Conservation (phyloP, 805 yeast species). For the Barnettozyma pratensis region DNA sequence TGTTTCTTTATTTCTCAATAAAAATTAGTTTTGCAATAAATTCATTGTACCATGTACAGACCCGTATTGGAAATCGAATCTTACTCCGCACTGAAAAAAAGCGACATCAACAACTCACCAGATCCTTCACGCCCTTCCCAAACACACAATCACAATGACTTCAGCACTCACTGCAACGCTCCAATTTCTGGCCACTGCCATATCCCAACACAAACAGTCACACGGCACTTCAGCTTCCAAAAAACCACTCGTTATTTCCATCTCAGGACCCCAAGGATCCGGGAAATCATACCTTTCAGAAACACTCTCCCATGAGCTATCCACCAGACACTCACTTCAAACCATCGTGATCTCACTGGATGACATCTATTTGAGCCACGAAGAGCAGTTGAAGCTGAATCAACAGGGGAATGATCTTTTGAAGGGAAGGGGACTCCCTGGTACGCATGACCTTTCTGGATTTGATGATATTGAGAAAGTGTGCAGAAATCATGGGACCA, state of each 20-base stretch:
- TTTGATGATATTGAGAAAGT: constrained; percentile 1
- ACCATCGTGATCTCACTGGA: constrained; percentile 67
- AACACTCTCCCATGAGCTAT: constrained; percentile 34
- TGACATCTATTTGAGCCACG: constrained; percentile 73
- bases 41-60: too few relatives aligned
- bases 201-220: neutral
- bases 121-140: too few relatives aligned
- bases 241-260: constrained; percentile 37
- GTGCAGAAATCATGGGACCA: constrained; percentile 18
- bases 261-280: constrained; percentile 64
- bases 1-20: too few relatives aligned
- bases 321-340: constrained; percentile 27
- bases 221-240: constrained; percentile 21
- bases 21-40: too few relatives aligned
- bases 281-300: constrained; percentile 62
- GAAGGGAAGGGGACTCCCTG: constrained; percentile 86
- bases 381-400: constrained; percentile 49
- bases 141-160: neutral
- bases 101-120: neutral
- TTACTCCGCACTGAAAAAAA: neutral
- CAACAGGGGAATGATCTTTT: constrained; percentile 47
- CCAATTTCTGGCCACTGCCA: neutral
- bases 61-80: neutral
- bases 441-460: constrained; percentile 72
- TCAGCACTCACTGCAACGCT: neutral